These are phyloP conservation scores for Alternaria sp. DNA, from an alignment of 2,329 filamentous ascomycete genomes.

Conservation along the genomic window DNA sequence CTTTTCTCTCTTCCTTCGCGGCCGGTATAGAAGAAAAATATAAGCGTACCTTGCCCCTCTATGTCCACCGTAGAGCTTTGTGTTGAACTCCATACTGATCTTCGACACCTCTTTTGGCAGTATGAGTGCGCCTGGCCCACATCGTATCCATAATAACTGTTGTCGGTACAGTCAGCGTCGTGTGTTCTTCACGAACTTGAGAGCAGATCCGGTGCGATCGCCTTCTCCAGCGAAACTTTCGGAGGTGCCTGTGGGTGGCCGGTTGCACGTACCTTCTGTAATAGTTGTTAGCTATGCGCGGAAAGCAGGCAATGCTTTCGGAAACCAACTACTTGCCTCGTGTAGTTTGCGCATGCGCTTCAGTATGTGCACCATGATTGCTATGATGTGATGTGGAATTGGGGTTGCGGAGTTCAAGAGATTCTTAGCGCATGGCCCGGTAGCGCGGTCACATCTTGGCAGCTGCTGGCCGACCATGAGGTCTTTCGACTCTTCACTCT, in stretches of 20 bases:
- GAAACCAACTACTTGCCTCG: slow-evolving; percentile 63
- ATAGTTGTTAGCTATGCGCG: slow-evolving; percentile 30
- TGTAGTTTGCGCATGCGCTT: slow-evolving; percentile 79
- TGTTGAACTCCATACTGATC: slow-evolving; percentile 78
- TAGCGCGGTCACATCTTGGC: slow-evolving; percentile 27
- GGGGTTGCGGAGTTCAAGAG: slow-evolving; percentile 36
- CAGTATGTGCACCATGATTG: slow-evolving; percentile 64
- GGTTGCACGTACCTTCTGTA: slow-evolving; percentile 44
- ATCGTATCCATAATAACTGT: slow-evolving; percentile 77
- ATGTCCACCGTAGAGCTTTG: slow-evolving; percentile 70
- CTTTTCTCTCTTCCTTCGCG: neutral
- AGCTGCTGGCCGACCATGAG: slow-evolving; percentile 1
- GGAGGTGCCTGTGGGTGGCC: slow-evolving; percentile 26
- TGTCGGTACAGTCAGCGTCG: slow-evolving; percentile 11
- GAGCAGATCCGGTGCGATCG: neutral
- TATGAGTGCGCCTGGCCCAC: slow-evolving; percentile 83
- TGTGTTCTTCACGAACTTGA: neutral
- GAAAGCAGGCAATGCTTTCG: neutral
- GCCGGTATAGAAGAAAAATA: neutral
- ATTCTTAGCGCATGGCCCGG: slow-evolving; percentile 27
- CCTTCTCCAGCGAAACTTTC: slow-evolving; percentile 16
- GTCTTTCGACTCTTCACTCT: neutral
- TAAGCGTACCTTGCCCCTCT: slow-evolving; percentile 72
- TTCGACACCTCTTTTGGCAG: slow-evolving; percentile 79
- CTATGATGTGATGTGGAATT: slow-evolving; percentile 25